Conservation (phyloP, 129 eudicot genomes). For the Mikania micrantha region DNA sequence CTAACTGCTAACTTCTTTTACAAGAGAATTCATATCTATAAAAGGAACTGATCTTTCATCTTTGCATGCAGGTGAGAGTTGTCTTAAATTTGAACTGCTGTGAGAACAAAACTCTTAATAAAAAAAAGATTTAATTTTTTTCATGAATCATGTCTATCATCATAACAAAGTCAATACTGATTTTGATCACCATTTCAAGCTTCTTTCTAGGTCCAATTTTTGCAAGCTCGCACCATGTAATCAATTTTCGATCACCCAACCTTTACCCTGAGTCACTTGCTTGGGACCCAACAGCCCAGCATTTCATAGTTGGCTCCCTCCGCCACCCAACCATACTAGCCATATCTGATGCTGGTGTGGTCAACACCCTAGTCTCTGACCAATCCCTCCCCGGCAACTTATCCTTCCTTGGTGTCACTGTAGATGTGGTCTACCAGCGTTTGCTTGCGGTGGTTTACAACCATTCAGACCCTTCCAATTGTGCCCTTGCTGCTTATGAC, state of each 20-base stretch:
- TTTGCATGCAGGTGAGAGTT: constrained; percentile 15
- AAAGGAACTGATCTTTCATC: not conserved
- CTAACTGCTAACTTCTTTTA: constrained; percentile 13
- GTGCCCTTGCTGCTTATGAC: constrained; percentile 66
- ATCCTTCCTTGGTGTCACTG: constrained; percentile 61
- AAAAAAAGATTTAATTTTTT: not conserved
- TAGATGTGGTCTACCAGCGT: constrained; percentile 44
- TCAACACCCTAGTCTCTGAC: constrained; percentile 44
- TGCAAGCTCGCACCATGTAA: constrained; percentile 49
- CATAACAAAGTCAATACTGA: constrained; percentile 19
- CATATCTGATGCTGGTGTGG: constrained; percentile 82
- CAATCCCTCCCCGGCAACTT: constrained; percentile 49
- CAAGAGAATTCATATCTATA: constrained; percentile 11
- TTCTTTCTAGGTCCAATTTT: not conserved
- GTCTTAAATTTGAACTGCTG: not conserved
- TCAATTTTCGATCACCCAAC: constrained; percentile 57
- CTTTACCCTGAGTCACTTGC: constrained; percentile 76
- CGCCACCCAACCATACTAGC: constrained; percentile 46
- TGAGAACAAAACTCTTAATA: not conserved
- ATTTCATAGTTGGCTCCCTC: constrained; percentile 72
- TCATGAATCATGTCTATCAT: constrained; percentile 24
- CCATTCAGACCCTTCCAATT: constrained; percentile 32
- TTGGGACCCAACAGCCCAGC: constrained; percentile 62
- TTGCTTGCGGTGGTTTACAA: constrained; percentile 53
- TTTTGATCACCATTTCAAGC: constrained; percentile 18